A percentile compares a stretch with the other conserved stretches of the same genome.
Conservation (phyloP, 2,329 filamentous ascomycete species). For the Ustulina deusta region DNA sequence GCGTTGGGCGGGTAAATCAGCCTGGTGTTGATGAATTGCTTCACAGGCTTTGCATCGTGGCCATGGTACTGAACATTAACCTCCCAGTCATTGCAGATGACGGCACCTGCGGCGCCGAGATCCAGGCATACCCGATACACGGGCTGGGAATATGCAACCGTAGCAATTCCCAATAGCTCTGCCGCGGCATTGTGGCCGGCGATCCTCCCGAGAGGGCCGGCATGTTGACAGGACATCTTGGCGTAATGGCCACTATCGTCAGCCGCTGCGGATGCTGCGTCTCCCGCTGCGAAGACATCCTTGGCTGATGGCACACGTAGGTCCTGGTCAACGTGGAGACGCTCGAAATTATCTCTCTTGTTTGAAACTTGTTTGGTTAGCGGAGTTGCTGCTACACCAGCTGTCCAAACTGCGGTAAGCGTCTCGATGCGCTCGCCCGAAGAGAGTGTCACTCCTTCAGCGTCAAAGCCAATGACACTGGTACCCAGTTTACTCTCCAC, state of each 20-base stretch:
- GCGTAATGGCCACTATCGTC: conserved; percentile 30
- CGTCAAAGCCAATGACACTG: conserved; percentile 27
- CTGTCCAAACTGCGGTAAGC: conserved; percentile 38
- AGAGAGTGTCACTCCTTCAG: conserved; percentile 33
- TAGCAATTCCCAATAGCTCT: conserved; percentile 30
- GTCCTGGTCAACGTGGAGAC: conserved; percentile 32
- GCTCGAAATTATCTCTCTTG: conserved; percentile 31
- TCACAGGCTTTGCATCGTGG: conserved; percentile 24
- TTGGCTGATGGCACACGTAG: conserved; percentile 30
- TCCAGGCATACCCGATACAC: conserved; percentile 34
- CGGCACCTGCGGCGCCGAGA: conserved; percentile 31
- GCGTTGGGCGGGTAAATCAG: conserved; percentile 37
- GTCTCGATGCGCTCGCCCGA: conserved; percentile 39
- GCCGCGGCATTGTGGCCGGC: conserved; percentile 38
- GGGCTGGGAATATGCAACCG: conserved; percentile 34
- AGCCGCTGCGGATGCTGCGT: conserved; percentile 32
- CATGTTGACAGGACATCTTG: conserved; percentile 40
- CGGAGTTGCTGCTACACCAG: conserved; percentile 34
- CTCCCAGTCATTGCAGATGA: conserved; percentile 36
- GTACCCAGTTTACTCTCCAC: conserved; percentile 28
- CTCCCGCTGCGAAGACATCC: conserved; percentile 34
- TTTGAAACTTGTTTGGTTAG: conserved; percentile 30
- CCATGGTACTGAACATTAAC: conserved; percentile 2
- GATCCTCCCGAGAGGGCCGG: conserved; percentile 32
- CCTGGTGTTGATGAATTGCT: conserved; percentile 35